These are phyloP conservation scores for Litchi chinensis DNA, from an alignment of 345 rosid species.

Conservation along the genomic window DNA sequence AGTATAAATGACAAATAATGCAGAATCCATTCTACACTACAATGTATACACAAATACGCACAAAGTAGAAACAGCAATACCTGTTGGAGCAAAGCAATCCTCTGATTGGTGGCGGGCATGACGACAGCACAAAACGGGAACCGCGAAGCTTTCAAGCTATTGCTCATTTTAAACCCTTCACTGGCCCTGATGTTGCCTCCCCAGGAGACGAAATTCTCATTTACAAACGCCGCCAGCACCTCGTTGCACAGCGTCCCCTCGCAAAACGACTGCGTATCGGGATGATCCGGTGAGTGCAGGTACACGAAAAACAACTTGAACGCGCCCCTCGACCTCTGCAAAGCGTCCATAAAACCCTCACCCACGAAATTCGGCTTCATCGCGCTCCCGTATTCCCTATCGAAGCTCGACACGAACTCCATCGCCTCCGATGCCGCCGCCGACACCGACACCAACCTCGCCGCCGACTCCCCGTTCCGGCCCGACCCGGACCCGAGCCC, in stretches of 20 bases:
- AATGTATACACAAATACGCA: too few species aligned
- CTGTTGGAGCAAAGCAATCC: constrained; percentile 95
- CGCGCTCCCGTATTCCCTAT: constrained; percentile 67
- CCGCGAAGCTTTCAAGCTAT: constrained; percentile 93
- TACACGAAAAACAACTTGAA: constrained; percentile 86
- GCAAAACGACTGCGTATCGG: constrained; percentile 78
- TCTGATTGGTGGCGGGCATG: constrained; percentile 92
- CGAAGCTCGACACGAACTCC: constrained; percentile 71
- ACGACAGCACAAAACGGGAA: constrained; percentile 97
- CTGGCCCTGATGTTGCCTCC: constrained; percentile 94
- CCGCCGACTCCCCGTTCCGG: constrained; percentile 47
- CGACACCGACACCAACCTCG: constrained; percentile 58
- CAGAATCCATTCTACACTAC: neutral
- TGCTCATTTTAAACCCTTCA: constrained; percentile 99
- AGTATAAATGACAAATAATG: neutral
- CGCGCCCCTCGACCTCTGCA: constrained; percentile 73
- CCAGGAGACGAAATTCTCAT: constrained; percentile 93
- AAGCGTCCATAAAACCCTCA: constrained; percentile 95
- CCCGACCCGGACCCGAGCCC: constrained; percentile 63
- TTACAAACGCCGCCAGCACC: constrained; percentile 61
- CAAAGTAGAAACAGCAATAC: constrained; percentile 32
- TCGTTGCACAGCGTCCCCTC: constrained; percentile 76
- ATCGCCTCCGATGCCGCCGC: constrained; percentile 74
- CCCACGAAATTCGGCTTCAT: constrained; percentile 67
- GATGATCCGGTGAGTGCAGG: constrained; percentile 97